These are phyloP conservation scores for Tephrocybe sp. DNA, from an alignment of 768 basidiomycete genomes.

Conservation along the genomic window DNA sequence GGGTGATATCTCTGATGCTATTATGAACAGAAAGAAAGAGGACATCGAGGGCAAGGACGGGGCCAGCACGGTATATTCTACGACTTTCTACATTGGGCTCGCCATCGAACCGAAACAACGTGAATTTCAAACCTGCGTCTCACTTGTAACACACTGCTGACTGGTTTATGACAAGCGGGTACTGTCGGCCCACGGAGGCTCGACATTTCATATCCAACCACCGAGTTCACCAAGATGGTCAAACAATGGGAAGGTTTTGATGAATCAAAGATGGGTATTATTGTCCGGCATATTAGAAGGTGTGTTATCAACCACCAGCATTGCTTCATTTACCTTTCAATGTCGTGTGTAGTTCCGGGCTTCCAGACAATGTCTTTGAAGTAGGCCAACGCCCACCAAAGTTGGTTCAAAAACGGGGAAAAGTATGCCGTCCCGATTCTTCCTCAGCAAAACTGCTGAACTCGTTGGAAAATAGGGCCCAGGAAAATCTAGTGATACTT, in stretches of 20 bases:
- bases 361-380: constrained; percentile 84
- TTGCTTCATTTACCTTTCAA: constrained; percentile 1
- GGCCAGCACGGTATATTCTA: constrained; percentile 81
- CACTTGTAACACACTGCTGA: constrained; percentile 8
- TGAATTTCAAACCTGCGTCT: constrained; percentile 37
- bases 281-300: constrained; percentile 92
- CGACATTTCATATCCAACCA: constrained; percentile 96
- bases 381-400: constrained; percentile 76
- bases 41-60: constrained; percentile 77
- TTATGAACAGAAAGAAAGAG: constrained; percentile 71
- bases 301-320: constrained; percentile 29
- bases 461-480: constrained; percentile 41
- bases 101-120: constrained; percentile 88
- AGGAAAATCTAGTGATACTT: constrained; percentile 58
- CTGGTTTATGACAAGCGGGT: constrained; percentile 51
- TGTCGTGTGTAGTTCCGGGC: constrained; percentile 47
- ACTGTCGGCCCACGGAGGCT: constrained; percentile 76
- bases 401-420: constrained; percentile 69
- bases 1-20: constrained; percentile 76
- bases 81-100: constrained; percentile 97
- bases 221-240: constrained; percentile 90
- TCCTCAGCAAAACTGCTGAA: constrained; percentile 5
- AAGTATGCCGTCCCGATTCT: constrained; percentile 38
- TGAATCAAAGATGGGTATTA: constrained; percentile 88
- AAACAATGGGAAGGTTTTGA: constrained; percentile 97